Evolutionary conservation across 1,284 basidiomycete genomes (phyloP).

Genomic region (Bjerkandera adusta): DNA sequence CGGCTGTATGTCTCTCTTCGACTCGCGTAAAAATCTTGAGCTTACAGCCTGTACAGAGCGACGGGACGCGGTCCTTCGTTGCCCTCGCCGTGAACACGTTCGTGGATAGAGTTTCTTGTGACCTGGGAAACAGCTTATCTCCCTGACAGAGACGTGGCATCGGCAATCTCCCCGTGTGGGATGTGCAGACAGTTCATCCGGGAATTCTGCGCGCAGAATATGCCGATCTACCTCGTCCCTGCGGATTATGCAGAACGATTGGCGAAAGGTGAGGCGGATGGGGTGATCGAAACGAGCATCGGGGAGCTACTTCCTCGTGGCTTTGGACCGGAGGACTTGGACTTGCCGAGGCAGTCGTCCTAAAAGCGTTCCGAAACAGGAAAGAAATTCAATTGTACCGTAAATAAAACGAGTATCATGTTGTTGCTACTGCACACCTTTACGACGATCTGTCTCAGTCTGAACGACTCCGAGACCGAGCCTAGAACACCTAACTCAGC

Average conservation of each 20-base stretch:
- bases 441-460: too few relatives aligned
- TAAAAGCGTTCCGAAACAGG: neutral
- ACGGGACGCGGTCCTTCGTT: conserved; percentile 63
- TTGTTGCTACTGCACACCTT: too few relatives aligned
- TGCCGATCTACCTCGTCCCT: conserved; percentile 79
- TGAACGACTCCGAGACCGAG: too few relatives aligned
- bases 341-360: conserved; percentile 37
- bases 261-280: conserved; percentile 40
- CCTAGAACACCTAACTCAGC: too few relatives aligned
- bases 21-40: conserved; percentile 6
- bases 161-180: conserved; percentile 80
- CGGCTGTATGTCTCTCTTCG: conserved; percentile 56
- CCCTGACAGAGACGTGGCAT: conserved; percentile 56
- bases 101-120: conserved; percentile 12
- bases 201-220: conserved; percentile 79
- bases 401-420: too few relatives aligned
- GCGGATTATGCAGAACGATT: conserved; percentile 52
- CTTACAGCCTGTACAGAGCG: conserved; percentile 55
- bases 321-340: conserved; percentile 83
- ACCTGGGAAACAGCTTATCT: neutral
- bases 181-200: conserved; percentile 90
- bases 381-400: too few relatives aligned
- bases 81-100: conserved; percentile 78
- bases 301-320: conserved; percentile 81
- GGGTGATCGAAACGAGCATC: conserved; percentile 62